Base-by-base conservation (phyloP, 176 grass and related monocot genomes). In the Carex parvula region DNA sequence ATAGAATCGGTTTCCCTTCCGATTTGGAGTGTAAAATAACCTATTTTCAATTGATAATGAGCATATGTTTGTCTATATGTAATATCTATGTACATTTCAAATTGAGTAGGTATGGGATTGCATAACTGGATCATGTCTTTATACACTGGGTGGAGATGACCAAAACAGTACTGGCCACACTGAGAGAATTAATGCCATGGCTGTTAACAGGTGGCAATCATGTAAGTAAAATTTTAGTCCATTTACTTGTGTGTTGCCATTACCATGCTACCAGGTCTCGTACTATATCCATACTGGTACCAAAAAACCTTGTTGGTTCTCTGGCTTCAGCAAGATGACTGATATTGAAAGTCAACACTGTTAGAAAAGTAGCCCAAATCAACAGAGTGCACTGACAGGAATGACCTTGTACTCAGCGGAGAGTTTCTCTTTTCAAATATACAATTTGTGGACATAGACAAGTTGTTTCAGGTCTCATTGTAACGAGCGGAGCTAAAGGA, bases 131-230 rank as follows among this genome's bases (percentile, higher is more conserved):
- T 98, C 95, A 88, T 98, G 95, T 64, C 95, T 98, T 81, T 98
- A 91, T 90, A 94, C 92, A 17, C 83, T 98, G 67, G 92, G 95
- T 14, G 85, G 82, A 17, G 91, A 88, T 86, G 87, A 98, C 39
- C 91, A 60, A 87, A 75, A 84, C 86, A 91, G 84, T 62, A 85
- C 92, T 69, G 92, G 95, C 32, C 95, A 98, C 76, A 81, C 84
- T 68, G 67, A 93, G 87, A 90, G 92, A 89, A 98, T 98, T 73
- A 94, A 87, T 94, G 89, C 92, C 80, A 98, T 98, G 95, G 89
- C 92, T 41, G 95, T 98, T 80, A 98, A 98, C 87, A 94, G 86
- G 81, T 98, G 95, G 95, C 95, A 98, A 80, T 98, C 95, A 18
- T 98, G 95, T 98, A 93, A 18, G 89, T 82, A 32, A 84, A 79